Conservation (phyloP, 164 flowering plant species). For the Aristolochia contorta region DNA sequence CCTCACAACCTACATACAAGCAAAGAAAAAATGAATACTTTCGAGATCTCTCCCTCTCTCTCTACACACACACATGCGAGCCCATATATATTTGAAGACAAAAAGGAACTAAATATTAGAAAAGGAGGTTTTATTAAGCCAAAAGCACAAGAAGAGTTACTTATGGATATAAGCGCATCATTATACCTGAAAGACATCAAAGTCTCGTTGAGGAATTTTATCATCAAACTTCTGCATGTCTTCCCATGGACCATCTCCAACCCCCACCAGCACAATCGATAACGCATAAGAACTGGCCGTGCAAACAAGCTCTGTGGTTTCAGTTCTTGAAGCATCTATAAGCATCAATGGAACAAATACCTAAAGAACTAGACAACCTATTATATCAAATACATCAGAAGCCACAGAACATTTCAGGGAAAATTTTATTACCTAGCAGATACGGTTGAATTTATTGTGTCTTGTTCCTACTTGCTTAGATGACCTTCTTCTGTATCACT, state of each 20-base stretch:
- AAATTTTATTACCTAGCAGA: conserved; percentile 1
- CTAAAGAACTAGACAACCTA: too few species aligned
- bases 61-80: too few species aligned
- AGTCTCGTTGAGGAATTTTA: conserved; percentile 68
- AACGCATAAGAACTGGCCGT: conserved; percentile 32
- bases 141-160: conserved; percentile 19
- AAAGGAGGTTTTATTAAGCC: background rate
- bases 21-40: background rate
- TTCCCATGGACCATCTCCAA: conserved; percentile 90
- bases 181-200: conserved; percentile 83
- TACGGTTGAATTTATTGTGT: conserved; percentile 7
- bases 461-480: conserved; percentile 6
- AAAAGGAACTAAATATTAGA: too few species aligned
- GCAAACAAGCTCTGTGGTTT: background rate
- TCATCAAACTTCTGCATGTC: conserved; percentile 75
- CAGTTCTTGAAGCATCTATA: too few species aligned
- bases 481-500: conserved; percentile 3
- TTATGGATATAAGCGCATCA: conserved; percentile 50
- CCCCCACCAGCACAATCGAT: conserved; percentile 66
- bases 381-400: too few species aligned
- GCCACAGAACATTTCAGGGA: background rate
- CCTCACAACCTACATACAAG: conserved; percentile 49
- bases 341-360: too few species aligned
- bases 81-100: background rate
- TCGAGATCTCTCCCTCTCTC: too few species aligned